These are phyloP conservation scores for Leccinum pachyderme DNA, from an alignment of 1,284 basidiomycete species.

Conservation along the genomic window DNA sequence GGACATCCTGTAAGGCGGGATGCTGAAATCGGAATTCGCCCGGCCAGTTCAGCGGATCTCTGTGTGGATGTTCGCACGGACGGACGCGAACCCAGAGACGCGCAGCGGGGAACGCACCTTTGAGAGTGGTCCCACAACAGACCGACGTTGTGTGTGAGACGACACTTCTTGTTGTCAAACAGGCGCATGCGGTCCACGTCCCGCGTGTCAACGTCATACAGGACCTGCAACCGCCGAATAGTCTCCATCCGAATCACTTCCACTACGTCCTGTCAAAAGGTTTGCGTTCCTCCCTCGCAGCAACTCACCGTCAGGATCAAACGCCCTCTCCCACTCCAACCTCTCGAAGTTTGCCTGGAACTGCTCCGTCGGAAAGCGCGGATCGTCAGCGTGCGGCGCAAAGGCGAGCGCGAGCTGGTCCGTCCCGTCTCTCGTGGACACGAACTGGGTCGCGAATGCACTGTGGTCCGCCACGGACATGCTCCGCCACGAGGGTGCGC, in stretches of 20 bases:
- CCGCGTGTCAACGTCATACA: slow-evolving; percentile 32
- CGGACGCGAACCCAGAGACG: neutral
- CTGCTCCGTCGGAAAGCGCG: slow-evolving; percentile 37
- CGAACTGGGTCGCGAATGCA: slow-evolving; percentile 23
- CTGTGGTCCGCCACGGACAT: slow-evolving; percentile 36
- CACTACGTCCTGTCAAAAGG: slow-evolving; percentile 32
- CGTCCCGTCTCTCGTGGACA: neutral
- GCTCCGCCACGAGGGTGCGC: slow-evolving; percentile 45
- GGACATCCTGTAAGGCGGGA: neutral
- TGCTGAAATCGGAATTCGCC: slow-evolving; percentile 11
- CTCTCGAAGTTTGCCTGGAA: slow-evolving; percentile 39
- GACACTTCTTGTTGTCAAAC: slow-evolving; percentile 20
- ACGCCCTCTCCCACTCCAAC: slow-evolving; percentile 46
- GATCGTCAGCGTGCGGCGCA: slow-evolving; percentile 55
- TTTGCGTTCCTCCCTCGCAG: neutral
- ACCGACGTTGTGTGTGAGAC: slow-evolving; percentile 18
- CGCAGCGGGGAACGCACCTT: slow-evolving; percentile 31
- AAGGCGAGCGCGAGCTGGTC: slow-evolving; percentile 33
- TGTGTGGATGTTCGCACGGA: slow-evolving; percentile 3
- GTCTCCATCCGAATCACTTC: slow-evolving; percentile 49
- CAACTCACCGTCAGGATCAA: slow-evolving; percentile 51
- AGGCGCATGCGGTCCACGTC: slow-evolving; percentile 35
- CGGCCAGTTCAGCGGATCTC: slow-evolving; percentile 31
- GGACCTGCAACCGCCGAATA: slow-evolving; percentile 35
- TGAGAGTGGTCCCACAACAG: slow-evolving; percentile 34